Base-by-base conservation (phyloP, 2,329 filamentous ascomycete species). In the Colletotrichum noveboracense region DNA sequence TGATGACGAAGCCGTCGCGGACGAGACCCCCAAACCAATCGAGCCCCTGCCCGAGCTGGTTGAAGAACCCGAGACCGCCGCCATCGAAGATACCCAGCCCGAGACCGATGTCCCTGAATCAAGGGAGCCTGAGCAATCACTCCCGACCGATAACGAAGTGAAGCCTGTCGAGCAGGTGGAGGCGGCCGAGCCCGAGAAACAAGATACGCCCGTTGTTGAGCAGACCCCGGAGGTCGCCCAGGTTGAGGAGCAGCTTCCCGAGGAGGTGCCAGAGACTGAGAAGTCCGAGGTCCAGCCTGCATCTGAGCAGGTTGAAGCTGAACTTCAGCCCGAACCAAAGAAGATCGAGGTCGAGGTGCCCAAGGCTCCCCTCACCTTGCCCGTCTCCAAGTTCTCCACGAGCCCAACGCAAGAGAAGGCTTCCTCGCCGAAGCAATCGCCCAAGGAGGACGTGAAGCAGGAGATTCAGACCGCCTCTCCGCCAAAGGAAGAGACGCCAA, bases 111-210 rank as follows among this genome's bases (percentile, higher is more conserved):
- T 28, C 13, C 38, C 66, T 24, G 64, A 38, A 56, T n/a, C 18
- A 24, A 16, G 28, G 32, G 66, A 68, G 38, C 30, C 56, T 28
- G 43, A 67, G 12, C 58, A 66, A 64, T 3, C 67, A 18, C 12
- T 30, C 13, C 58, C 34, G n/a, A 79, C 81, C 21, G 77, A 80
- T 9, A 67, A 78, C 21, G 69, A 79, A 67, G 66, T 77, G 16
- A 61, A 76, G 34, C 58, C 38, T 16, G 36, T 61, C 70, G 64
- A 77, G 77, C 79, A 83, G 82, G 79, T 77, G 38, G 30, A 55
- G 24, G 28, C 80, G 80, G 78, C 77, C 78, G 75, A 73, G 58
- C 64, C 70, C 55, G 68, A 70, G 68, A 52, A 68, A 71, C 52
- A 73, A 70, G 62, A 66, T 72, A 36, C 72, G 62, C 70, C 71